Percentiles rank a stretch among this genome's conserved stretches.
Evolutionary conservation across 2,329 filamentous ascomycete genomes (phyloP).

Genomic region (Ceratocystis colombiana): DNA sequence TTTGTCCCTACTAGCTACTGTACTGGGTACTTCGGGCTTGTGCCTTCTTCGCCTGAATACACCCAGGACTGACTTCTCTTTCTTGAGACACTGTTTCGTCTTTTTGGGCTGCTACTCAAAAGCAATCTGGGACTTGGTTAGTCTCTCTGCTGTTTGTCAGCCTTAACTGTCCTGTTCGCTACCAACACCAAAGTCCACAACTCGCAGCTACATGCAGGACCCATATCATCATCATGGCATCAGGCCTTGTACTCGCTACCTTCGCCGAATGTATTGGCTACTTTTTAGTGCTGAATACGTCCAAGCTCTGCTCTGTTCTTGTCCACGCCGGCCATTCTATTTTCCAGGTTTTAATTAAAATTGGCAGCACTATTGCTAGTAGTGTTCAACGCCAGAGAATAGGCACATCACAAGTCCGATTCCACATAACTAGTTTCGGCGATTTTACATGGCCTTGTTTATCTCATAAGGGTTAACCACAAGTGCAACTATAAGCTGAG

Average conservation of each 20-base stretch:
- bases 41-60: too few relatives aligned
- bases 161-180: not conserved
- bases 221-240: not conserved
- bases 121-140: not conserved
- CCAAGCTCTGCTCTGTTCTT: constrained; percentile 1
- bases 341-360: not conserved
- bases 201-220: not conserved
- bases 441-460: not conserved
- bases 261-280: not conserved
- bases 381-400: not conserved
- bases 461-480: not conserved
- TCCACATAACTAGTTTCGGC: not conserved
- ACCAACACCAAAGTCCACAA: not conserved
- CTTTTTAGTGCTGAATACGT: constrained; percentile 5
- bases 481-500: not conserved
- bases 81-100: too few relatives aligned
- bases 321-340: not conserved
- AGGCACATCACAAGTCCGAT: not conserved
- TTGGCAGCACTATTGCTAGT: not conserved
- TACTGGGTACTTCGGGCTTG: too few relatives aligned
- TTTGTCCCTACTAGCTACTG: too few relatives aligned
- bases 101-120: too few relatives aligned
- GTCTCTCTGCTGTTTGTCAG: not conserved
- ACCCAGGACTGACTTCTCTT: too few relatives aligned
- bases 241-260: not conserved